A percentile compares a stretch with the other conserved stretches of the same genome.
Conservation (phyloP, 2,329 filamentous ascomycete species). For the Fusarium xyrophilum region DNA sequence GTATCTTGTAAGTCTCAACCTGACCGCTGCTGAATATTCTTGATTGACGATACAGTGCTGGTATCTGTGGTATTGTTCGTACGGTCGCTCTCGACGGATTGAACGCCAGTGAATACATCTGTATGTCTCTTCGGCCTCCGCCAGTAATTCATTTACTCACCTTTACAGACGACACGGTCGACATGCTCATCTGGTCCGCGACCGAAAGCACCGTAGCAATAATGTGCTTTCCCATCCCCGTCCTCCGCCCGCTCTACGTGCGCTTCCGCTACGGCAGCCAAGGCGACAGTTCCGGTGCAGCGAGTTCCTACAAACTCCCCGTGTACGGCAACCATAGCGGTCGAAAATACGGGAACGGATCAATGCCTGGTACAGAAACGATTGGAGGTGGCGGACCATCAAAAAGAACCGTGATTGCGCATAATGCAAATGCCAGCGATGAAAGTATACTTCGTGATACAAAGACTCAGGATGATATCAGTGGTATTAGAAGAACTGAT, state of each 20-base stretch:
- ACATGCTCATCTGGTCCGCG: conserved; percentile 30
- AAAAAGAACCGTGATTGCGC: not conserved
- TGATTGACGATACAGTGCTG: not conserved
- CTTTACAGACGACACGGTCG: conserved; percentile 2
- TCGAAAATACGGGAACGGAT: conserved; percentile 5
- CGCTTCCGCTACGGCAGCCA: conserved; percentile 21
- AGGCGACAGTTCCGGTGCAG: not conserved
- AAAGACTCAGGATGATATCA: not conserved
- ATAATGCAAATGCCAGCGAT: conserved; percentile 19
- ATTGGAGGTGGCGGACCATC: not conserved
- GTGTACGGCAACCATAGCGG: conserved; percentile 20
- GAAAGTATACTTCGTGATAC: conserved; percentile 23
- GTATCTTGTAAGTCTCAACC: conserved; percentile 26
- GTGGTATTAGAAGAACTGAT: conserved; percentile 16
- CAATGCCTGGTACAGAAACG: not conserved
- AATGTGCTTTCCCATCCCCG: conserved; percentile 24
- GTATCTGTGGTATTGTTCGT: conserved; percentile 16
- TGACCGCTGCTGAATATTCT: no score
- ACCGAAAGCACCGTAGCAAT: conserved; percentile 28
- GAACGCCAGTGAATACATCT: conserved; percentile 18
- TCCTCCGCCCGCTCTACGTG: conserved; percentile 18
- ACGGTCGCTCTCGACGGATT: conserved; percentile 16
- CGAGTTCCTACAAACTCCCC: conserved; percentile 9
- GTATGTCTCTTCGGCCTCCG: not conserved
- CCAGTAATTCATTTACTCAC: not conserved